Evolutionary conservation across 345 rosid species (phyloP), one percentile per base, ranked within the genome.

Genomic region (Eucalyptus dawsonii): DNA sequence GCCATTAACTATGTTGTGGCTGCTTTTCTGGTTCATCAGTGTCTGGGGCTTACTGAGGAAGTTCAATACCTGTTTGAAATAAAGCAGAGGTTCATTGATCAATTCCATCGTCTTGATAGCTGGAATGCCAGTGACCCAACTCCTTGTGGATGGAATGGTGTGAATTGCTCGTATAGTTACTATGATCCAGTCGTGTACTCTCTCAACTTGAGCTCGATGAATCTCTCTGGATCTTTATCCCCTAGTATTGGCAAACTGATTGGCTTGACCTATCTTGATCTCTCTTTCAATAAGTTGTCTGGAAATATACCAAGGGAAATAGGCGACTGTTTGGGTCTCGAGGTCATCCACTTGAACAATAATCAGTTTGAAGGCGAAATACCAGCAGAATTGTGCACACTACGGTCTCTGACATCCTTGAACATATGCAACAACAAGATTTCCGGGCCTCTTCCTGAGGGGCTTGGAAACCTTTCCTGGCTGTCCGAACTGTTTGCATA

Each of bases 61-160:
- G 98, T 97, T 87, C 97, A 94, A 86, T 86, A 62, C 90, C 97
- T 97, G 81, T 90, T 96, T 15, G 95, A 93, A 27, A 92, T 97
- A 67, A 96, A 95, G 92, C 90, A 90, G 88, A 89, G 89, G 65
- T 87, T 97, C 65, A 90, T 92, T 88, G 99, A 94, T 93, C 87
- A 89, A 6, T 86, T 88, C 89, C 89, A 93, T 49, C 87, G 89
- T 91, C 88, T 97, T 87, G 89, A 85, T 83, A 92, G 92, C 89
- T 97, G 99, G 99, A 91, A 95, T 80, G 91, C 94, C 44, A 91
- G 89, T 91, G 97, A 95, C 94, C 87, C 96, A 87, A 94, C 92
- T 40, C 99, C 99, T 86, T 97, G 99, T 93, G 90, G 92, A 86
- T 97, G 99, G 99, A 89, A 22, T 5, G 98, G 98, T 62, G 99